Conservation (phyloP, 140 eudicot genomes). For the Flaveria floridana region DNA sequence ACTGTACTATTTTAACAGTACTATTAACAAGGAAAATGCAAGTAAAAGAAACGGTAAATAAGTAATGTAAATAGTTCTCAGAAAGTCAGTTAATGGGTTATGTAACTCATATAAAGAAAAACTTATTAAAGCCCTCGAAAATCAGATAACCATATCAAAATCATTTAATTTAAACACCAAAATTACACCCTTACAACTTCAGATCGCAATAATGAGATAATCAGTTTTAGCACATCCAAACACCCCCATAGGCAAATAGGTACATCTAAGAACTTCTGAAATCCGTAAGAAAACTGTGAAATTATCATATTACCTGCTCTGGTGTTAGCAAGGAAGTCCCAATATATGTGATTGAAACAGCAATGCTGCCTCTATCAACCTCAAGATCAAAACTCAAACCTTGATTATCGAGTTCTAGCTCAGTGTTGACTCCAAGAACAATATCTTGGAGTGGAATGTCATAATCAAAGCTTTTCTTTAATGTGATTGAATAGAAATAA, state of each 20-base stretch:
- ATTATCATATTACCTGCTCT: conserved; percentile 45
- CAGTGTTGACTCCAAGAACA: conserved; percentile 49
- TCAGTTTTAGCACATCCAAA: not conserved
- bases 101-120: not conserved
- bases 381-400: conserved; percentile 44
- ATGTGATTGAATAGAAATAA: conserved; percentile 53
- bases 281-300: not conserved
- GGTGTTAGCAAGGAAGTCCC: conserved; percentile 42
- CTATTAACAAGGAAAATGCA: not conserved
- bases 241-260: not conserved
- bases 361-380: conserved; percentile 48
- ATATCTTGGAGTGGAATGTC: conserved; percentile 46
- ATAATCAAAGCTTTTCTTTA: conserved; percentile 37
- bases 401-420: conserved; percentile 45
- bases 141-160: not conserved
- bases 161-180: not conserved
- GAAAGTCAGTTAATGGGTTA: not conserved
- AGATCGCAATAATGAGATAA: not conserved
- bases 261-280: not conserved
- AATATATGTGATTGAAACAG: conserved; percentile 37
- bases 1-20: not conserved
- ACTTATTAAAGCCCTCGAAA: not conserved
- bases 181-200: not conserved
- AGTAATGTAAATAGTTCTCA: not conserved
- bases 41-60: not conserved